Evolutionary conservation across 768 basidiomycete genomes (phyloP), one percentile per base, ranked within the genome.

Genomic region (Paxillus rubicundulus): DNA sequence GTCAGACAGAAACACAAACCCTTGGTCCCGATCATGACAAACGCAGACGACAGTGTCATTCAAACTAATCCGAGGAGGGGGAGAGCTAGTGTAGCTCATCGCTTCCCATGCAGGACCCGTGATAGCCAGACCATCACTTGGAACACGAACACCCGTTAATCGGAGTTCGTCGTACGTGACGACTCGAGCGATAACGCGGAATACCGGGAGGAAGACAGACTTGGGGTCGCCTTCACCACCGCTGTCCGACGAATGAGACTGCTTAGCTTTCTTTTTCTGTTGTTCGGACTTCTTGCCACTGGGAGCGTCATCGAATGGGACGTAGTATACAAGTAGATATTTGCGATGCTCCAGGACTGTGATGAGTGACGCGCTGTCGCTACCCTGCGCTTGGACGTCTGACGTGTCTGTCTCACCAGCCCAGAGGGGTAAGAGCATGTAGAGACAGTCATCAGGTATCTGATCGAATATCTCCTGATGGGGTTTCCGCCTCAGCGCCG

Each of bases 351-450:
- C 76, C 36, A 79, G 58, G 17, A 47, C 64, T 1, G 79, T 75
- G 34, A 81, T 70, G 24, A 65, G 41, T 12, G 78, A 73, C 30
- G 70, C 59, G 4, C 65, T 41, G 62, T 59, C 59, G 45, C 57
- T 62, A 9, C 53, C 53, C 13, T 64, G 61, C 13, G 50, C 12
- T 8, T 43, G 63, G 63, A 52, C 53, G 53, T 43, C 63, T 55
- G 41, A 73, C 70, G 78, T 62, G 65, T 88, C 87, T 1, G 82
- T 87, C 58, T 87, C 85, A 16, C 84, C 80, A 9, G 86, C 82
- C 89, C 89, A 92, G n/a, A 92, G 74, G 14, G 90, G 90, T 16
- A 92, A 74, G 21, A 91, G 77, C 90, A 92, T 92, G 65, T 86
- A 89, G 47, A 91, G 72, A 20, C 82, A 81, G 13, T 91, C 87